A percentile compares a stretch with the other conserved stretches of the same genome.
Evolutionary conservation across 2,329 filamentous ascomycete genomes (phyloP).

Genomic region (Xylariales sp.): DNA sequence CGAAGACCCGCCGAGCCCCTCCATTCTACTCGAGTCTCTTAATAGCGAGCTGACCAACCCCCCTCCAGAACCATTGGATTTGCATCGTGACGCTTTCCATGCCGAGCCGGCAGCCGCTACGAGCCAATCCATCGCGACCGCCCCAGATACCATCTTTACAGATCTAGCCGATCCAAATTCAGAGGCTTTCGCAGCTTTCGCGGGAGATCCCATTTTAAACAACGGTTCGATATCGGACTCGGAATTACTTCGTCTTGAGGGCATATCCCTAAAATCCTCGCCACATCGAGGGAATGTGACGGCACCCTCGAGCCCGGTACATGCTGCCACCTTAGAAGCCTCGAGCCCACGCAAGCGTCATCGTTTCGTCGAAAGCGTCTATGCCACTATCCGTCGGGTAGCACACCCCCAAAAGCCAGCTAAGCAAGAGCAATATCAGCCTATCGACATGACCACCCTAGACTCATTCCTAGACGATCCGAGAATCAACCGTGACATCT

Average conservation of each 20-base stretch:
- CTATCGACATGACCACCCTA: slow-evolving; percentile 31
- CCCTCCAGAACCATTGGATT: slow-evolving; percentile 41
- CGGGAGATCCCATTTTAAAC: slow-evolving; percentile 46
- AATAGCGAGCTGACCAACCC: slow-evolving; percentile 39
- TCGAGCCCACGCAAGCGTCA: slow-evolving; percentile 45
- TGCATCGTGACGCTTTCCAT: slow-evolving; percentile 32
- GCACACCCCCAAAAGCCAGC: slow-evolving; percentile 41
- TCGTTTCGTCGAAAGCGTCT: slow-evolving; percentile 47
- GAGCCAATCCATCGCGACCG: slow-evolving; percentile 29
- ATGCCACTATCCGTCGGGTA: slow-evolving; percentile 46
- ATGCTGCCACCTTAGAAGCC: slow-evolving; percentile 43
- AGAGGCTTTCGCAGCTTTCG: slow-evolving; percentile 35
- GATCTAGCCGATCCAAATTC: slow-evolving; percentile 36
- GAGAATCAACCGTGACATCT: slow-evolving; percentile 14
- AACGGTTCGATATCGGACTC: slow-evolving; percentile 60
- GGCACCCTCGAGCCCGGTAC: slow-evolving; percentile 44
- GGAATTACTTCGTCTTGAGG: slow-evolving; percentile 60
- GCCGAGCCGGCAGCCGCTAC: slow-evolving; percentile 34
- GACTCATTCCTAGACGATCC: slow-evolving; percentile 34
- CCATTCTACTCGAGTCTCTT: slow-evolving; percentile 48
- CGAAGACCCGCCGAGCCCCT: slow-evolving; percentile 49
- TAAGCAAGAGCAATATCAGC: slow-evolving; percentile 26
- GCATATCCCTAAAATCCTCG: slow-evolving; percentile 57
- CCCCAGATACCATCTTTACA: slow-evolving; percentile 22
- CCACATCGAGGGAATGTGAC: slow-evolving; percentile 42